Percentiles rank a stretch among this genome's conserved stretches.
Evolutionary conservation across 768 basidiomycete genomes (phyloP).

Genomic region (Macrolepiota fuliginosa): DNA sequence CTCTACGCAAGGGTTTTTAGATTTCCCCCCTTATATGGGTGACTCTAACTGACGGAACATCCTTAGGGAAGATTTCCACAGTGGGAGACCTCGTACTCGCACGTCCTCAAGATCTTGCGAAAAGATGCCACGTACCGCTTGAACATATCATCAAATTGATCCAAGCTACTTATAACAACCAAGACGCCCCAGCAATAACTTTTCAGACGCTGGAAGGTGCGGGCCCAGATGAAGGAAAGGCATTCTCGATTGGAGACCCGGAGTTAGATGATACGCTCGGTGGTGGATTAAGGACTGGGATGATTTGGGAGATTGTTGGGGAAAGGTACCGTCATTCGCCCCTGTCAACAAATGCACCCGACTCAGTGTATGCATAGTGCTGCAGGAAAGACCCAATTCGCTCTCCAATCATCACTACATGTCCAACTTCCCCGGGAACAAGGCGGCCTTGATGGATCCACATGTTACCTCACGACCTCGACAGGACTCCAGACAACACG

Average conservation of each 20-base stretch:
- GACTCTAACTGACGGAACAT: neutral
- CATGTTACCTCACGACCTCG: constrained; percentile 78
- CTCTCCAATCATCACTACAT: constrained; percentile 76
- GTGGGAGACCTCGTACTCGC: constrained; percentile 49
- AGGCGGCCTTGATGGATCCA: constrained; percentile 62
- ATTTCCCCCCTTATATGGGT: neutral
- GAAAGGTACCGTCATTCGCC: constrained; percentile 66
- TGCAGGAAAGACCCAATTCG: constrained; percentile 92
- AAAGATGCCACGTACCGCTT: constrained; percentile 50
- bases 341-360: neutral
- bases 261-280: constrained; percentile 67
- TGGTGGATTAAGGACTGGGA: constrained; percentile 76
- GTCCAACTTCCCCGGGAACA: constrained; percentile 64
- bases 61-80: constrained; percentile 46
- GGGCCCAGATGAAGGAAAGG: constrained; percentile 35
- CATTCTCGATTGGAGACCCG: constrained; percentile 73
- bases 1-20: constrained; percentile 30
- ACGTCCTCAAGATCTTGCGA: constrained; percentile 49
- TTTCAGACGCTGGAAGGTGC: constrained; percentile 40
- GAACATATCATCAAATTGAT: constrained; percentile 51
- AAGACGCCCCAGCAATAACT: constrained; percentile 28
- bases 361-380: constrained; percentile 48
- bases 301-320: constrained; percentile 86
- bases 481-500: constrained; percentile 66
- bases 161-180: constrained; percentile 42